Evolutionary conservation across 2,329 filamentous ascomycete genomes (phyloP).

Genomic region (Eutypa lata): DNA sequence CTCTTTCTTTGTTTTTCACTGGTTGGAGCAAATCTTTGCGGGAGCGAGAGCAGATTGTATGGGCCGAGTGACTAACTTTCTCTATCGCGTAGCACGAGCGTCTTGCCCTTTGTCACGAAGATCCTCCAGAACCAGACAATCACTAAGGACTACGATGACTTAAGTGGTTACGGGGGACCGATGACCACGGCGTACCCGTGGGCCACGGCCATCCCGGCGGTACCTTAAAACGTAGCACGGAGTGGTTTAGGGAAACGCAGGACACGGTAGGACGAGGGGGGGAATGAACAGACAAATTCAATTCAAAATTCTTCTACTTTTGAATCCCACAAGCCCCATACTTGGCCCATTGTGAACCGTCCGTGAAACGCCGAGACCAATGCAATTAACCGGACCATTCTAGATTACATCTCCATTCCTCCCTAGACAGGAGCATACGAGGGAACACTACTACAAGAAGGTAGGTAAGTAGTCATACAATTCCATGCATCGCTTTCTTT

Average conservation of each 20-base stretch:
- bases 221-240: conserved; percentile 4
- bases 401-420: too few relatives aligned
- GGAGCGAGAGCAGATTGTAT: background rate
- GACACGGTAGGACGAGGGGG: too few relatives aligned
- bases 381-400: background rate
- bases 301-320: background rate
- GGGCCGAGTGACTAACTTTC: too few relatives aligned
- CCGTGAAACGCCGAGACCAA: background rate
- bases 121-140: conserved; percentile 43
- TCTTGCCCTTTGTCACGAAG: conserved; percentile 46
- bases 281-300: background rate
- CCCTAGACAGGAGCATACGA: too few relatives aligned
- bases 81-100: conserved; percentile 30
- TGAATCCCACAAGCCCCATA: too few relatives aligned
- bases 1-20: background rate
- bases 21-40: background rate
- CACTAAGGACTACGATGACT: conserved; percentile 42
- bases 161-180: conserved; percentile 40
- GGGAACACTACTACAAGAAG: too few relatives aligned
- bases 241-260: background rate
- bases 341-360: background rate
- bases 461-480: background rate
- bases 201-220: conserved; percentile 35
- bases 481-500: conserved; percentile 1
- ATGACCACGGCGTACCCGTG: conserved; percentile 45